Conservation (phyloP, 257 asterid species). For the Cordia subcordata region DNA sequence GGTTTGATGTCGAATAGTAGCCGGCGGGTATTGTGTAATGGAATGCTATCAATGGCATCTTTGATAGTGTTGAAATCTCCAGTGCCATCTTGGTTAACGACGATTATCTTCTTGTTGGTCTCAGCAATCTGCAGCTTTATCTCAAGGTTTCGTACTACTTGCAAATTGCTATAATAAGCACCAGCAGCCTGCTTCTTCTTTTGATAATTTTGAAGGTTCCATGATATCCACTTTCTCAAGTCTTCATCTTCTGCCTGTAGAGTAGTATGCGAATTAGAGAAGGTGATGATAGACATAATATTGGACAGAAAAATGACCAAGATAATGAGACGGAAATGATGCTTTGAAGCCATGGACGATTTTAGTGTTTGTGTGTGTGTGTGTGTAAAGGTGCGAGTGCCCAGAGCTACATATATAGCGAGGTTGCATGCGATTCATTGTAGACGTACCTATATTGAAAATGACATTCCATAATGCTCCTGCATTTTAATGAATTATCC, state of each 20-base stretch:
- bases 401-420: not conserved
- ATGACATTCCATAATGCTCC: no score
- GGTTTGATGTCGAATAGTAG: conserved; percentile 35
- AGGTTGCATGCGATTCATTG: no score
- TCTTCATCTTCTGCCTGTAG: not conserved
- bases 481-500: no score
- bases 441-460: no score
- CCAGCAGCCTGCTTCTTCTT: conserved; percentile 2
- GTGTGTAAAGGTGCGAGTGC: not conserved
- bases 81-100: conserved; percentile 47
- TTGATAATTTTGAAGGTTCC: conserved; percentile 29
- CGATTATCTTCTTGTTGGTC: conserved; percentile 26
- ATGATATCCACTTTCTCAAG: conserved; percentile 34
- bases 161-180: no score
- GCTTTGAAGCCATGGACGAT: conserved; percentile 21
- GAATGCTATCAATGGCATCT: conserved; percentile 45
- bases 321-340: conserved; percentile 9
- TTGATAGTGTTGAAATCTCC: conserved; percentile 37
- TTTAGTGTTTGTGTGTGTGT: not conserved
- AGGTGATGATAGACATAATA: conserved; percentile 7
- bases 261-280: not conserved
- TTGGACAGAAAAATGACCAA: conserved; percentile 19
- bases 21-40: conserved; percentile 35
- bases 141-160: conserved; percentile 14
- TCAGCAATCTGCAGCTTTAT: conserved; percentile 38